A percentile compares a stretch with the other conserved stretches of the same genome.
These are phyloP conservation scores for Juglanconis oblonga DNA, from an alignment of 2,329 filamentous ascomycete species.

Conservation along the genomic window DNA sequence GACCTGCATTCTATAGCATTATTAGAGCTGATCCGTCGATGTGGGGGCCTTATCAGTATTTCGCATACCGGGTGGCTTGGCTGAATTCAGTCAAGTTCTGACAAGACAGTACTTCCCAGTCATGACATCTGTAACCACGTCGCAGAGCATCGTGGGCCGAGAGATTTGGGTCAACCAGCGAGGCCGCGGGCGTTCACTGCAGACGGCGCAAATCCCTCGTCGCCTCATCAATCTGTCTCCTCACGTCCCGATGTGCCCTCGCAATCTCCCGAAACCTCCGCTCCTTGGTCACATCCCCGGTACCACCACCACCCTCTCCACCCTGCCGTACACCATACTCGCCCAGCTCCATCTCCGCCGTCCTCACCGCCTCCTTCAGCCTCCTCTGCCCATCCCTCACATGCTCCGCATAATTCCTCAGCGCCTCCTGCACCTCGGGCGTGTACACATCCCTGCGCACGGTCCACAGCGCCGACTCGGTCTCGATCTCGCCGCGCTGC, in stretches of 20 bases:
- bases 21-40: too few species aligned
- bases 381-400: conserved; percentile 46
- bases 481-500: conserved; percentile 38
- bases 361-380: conserved; percentile 40
- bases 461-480: conserved; percentile 31
- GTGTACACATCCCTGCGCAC: conserved; percentile 42
- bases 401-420: conserved; percentile 47
- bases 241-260: conserved; percentile 48
- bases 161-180: background rate
- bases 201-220: conserved; percentile 39
- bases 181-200: background rate
- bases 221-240: conserved; percentile 47
- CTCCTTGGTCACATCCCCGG: conserved; percentile 37
- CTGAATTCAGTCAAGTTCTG: background rate
- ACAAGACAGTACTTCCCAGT: background rate
- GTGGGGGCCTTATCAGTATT: background rate
- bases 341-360: conserved; percentile 40
- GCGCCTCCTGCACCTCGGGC: conserved; percentile 38
- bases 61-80: background rate
- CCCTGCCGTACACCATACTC: conserved; percentile 46
- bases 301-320: conserved; percentile 2
- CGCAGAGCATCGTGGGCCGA: background rate
- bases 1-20: too few species aligned
- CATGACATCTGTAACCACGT: background rate
- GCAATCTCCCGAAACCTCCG: conserved; percentile 53